Evolutionary conservation across 441 rosid species (phyloP), one percentile per base, ranked within the genome.

Genomic region (Populus trichocarpa): DNA sequence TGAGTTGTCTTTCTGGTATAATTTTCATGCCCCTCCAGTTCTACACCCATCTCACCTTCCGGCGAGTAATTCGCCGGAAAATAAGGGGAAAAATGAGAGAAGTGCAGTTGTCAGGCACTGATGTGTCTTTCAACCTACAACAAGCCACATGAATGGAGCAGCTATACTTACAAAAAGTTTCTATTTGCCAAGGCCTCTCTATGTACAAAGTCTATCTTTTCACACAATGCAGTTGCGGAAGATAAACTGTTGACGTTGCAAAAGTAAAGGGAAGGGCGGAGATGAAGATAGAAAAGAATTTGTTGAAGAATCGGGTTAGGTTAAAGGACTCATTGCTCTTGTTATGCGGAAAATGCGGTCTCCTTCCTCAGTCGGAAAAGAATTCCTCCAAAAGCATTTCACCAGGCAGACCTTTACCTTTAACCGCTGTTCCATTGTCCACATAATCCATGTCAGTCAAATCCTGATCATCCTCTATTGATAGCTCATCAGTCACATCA

Each of bases 381-480:
- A 81, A 79, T 76, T 23, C 71, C 32, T 82, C 83, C 10, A 53
- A n/a, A 74, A 67, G 67, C 7, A 67, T 40, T 36, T 35, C 80
- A 20, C 67, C 69, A 25, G 57, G 70, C 25, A 65, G 9, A 12
- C 42, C 83, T 42, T 78, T 86, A 30, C 40, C 85, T 26, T 20
- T 79, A 73, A 40, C 33, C 2, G 71, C 82, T 14, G 28, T 59
- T 46, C 26, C 77, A 12, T 57, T 76, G 13, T 83, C 88, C 23
- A 30, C 22, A 63, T 87, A 85, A 77, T 86, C 89, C 64, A 73
- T 16, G 32, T 88, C 88, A 2, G 77, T 71, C 80, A 77, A 75
- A 1, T 90, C 89, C 64, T 72, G 78, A 0, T 77, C 78, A 53
- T 88, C 88, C 35, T 88, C 91, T 1, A 75, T 32, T 7, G 69